phyloP scores from a whole-genome alignment of 148 eudicot genomes.

The Chenopodium berlandieri region DNA sequence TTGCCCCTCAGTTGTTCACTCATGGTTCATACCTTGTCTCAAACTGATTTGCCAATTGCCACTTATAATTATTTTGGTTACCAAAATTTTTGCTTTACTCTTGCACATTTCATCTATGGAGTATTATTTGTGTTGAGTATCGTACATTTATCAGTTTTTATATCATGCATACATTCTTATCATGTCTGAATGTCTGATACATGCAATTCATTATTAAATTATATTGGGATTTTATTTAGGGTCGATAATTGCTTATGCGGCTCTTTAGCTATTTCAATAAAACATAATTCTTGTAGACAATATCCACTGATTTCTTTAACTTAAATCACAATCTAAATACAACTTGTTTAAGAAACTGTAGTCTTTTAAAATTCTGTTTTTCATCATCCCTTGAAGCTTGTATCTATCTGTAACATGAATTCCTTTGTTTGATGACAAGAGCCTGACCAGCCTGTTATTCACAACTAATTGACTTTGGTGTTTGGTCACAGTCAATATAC shows the following conservation, averaged over 20 bases:
- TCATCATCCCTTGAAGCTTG: not conserved
- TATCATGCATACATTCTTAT: not conserved
- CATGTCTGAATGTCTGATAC: not conserved
- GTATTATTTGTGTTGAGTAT: not conserved
- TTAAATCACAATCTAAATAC: not conserved
- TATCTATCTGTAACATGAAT: not conserved
- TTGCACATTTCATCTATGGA: not conserved
- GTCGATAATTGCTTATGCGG: not conserved
- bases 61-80: not conserved
- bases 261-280: not conserved
- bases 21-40: not conserved
- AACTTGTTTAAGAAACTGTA: not conserved
- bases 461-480: not conserved
- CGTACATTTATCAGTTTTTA: not conserved
- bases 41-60: not conserved
- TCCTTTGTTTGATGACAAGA: not conserved
- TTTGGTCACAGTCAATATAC: not conserved
- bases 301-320: not conserved
- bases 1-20: not conserved
- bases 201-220: not conserved
- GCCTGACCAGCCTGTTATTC: not conserved
- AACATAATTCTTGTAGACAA: not conserved
- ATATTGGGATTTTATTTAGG: not conserved
- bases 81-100: not conserved
- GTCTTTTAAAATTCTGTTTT: not conserved